A percentile compares a stretch with the other conserved stretches of the same genome.
Conservation (phyloP, 305 asterid genomes). For the Fraxinus paxiana region DNA sequence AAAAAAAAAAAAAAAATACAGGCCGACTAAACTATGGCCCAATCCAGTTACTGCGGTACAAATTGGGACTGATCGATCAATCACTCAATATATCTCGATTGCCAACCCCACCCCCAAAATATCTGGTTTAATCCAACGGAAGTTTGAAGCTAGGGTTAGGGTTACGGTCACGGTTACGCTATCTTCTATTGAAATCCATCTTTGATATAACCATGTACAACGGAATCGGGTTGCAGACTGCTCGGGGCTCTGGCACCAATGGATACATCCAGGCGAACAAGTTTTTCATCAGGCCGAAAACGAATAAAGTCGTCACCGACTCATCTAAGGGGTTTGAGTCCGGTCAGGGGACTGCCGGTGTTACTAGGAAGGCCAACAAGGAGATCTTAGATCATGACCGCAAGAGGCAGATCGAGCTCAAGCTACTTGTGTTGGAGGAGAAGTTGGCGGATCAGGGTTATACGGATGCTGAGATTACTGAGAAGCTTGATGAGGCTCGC, state of each 20-base stretch:
- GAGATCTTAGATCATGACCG: constrained; percentile 91
- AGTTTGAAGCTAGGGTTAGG: neutral
- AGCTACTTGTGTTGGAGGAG: constrained; percentile 70
- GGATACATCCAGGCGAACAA: constrained; percentile 38
- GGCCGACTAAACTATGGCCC: neutral
- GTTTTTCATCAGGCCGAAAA: constrained; percentile 55
- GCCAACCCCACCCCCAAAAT: neutral
- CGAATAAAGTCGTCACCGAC: constrained; percentile 53
- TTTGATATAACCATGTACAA: constrained; percentile 9
- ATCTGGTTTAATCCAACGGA: neutral
- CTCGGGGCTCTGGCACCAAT: constrained; percentile 15
- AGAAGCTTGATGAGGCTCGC: constrained; percentile 67
- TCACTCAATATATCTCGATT: neutral
- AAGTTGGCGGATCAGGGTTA: constrained; percentile 69
- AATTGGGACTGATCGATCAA: neutral
- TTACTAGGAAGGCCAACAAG: constrained; percentile 53
- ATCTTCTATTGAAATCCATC: neutral
- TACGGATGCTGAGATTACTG: constrained; percentile 70
- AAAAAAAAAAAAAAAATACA: neutral
- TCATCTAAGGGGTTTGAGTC: constrained; percentile 54
- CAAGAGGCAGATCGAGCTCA: constrained; percentile 77
- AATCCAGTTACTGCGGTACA: neutral
- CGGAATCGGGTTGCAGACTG: constrained; percentile 14
- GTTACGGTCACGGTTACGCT: neutral
- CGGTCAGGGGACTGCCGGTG: constrained; percentile 71